A percentile compares a stretch with the other conserved stretches of the same genome.
phyloP scores from a whole-genome alignment of 805 yeast species.

The Citeromyces matritensis region DNA sequence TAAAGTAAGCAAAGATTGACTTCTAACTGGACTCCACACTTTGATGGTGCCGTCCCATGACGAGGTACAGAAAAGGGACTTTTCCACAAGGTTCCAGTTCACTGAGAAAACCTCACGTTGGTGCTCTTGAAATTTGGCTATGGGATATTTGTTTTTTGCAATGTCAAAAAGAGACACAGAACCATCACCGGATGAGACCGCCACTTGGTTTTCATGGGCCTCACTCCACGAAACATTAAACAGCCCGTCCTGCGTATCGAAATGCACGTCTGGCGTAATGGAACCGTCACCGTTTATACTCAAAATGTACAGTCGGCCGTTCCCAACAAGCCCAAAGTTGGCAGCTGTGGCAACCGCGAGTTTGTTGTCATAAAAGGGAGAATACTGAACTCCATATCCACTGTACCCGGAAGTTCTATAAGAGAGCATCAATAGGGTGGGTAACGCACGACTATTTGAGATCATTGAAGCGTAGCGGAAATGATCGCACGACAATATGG shows the following conservation, averaged over 20 bases:
- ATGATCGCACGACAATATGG: too few relatives aligned
- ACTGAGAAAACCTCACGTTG: slow-evolving; percentile 21
- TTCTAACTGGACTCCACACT: slow-evolving; percentile 57
- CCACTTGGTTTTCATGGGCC: slow-evolving; percentile 71
- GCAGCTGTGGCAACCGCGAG: slow-evolving; percentile 85
- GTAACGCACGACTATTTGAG: too few relatives aligned
- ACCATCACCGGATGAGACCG: slow-evolving; percentile 85
- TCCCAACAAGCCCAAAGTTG: slow-evolving; percentile 89
- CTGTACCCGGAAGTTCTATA: slow-evolving; percentile 68
- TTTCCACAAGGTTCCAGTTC: slow-evolving; percentile 20
- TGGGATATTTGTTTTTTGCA: slow-evolving; percentile 51
- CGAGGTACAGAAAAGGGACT: slow-evolving; percentile 54
- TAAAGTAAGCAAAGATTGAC: slow-evolving; percentile 41
- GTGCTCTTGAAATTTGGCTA: slow-evolving; percentile 68
- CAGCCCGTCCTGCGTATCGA: slow-evolving; percentile 89
- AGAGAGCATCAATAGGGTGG: slow-evolving; percentile 55
- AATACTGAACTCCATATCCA: slow-evolving; percentile 79
- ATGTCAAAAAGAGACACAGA: slow-evolving; percentile 70
- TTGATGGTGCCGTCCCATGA: slow-evolving; percentile 91
- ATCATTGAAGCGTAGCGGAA: too few relatives aligned
- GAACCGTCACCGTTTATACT: slow-evolving; percentile 54
- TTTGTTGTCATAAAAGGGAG: slow-evolving; percentile 84
- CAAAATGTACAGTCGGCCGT: slow-evolving; percentile 66
- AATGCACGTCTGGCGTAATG: slow-evolving; percentile 36
- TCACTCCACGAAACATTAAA: slow-evolving; percentile 89